phyloP scores from a whole-genome alignment of 192 early-diverging fungal species.

The Gigaspora rosea region DNA sequence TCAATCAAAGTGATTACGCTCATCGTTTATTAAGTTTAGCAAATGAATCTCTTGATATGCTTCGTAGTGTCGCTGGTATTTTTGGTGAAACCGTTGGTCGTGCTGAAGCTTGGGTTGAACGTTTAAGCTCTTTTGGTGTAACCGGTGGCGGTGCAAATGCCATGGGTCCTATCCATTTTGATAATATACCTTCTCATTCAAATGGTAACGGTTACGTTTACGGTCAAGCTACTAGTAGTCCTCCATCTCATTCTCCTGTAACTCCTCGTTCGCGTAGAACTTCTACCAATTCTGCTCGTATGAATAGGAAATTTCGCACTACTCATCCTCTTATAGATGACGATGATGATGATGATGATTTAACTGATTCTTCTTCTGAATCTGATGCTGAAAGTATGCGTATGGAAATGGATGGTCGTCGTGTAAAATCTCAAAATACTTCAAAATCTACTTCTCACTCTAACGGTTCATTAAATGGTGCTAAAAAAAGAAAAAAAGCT shows the following conservation, averaged over 20 bases:
- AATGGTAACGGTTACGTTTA: not conserved
- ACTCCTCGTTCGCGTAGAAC: not conserved
- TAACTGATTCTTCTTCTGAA: constrained; percentile 18
- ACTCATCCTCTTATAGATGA: not conserved
- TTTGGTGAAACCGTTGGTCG: constrained; percentile 69
- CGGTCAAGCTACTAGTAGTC: not conserved
- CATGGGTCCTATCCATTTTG: not conserved
- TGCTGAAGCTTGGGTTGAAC: constrained; percentile 66
- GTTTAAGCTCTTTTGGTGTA: constrained; percentile 43
- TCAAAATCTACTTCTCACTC: not conserved
- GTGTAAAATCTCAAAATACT: not conserved
- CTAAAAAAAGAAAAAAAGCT: not conserved
- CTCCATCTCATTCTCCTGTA: not conserved
- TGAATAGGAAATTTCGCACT: not conserved
- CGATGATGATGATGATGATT: constrained; percentile 19
- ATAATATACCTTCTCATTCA: not conserved
- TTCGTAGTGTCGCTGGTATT: constrained; percentile 61
- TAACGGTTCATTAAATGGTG: not conserved
- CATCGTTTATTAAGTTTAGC: constrained; percentile 68
- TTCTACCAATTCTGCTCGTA: not conserved
- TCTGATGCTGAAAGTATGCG: constrained; percentile 14
- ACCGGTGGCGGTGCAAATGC: not conserved
- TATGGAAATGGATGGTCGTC: constrained; percentile 12
- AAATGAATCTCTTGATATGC: constrained; percentile 68
- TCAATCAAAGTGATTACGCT: constrained; percentile 56